Conservation (phyloP, 345 rosid genomes). For the Citrus maxima region DNA sequence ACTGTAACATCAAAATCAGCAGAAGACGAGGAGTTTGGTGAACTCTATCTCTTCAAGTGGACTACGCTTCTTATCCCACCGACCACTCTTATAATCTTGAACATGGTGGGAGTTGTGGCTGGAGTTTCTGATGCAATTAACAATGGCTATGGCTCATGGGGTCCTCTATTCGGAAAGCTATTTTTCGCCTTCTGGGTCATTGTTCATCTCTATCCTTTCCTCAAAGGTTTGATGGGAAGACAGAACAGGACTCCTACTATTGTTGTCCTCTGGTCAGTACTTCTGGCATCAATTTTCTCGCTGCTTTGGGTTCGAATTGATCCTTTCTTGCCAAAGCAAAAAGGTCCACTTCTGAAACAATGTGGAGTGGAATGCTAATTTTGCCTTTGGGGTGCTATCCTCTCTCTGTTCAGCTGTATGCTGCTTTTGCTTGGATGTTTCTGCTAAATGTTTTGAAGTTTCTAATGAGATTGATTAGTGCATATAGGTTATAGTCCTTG, state of each 20-base stretch:
- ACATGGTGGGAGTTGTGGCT: constrained; percentile 93
- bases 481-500: constrained; percentile 1
- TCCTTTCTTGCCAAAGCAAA: constrained; percentile 90
- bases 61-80: constrained; percentile 96
- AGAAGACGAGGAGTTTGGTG: constrained; percentile 76
- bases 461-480: constrained; percentile 8
- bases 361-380: constrained; percentile 88
- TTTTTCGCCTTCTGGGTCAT: constrained; percentile 94
- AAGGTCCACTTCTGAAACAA: constrained; percentile 82
- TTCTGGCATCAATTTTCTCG: constrained; percentile 89
- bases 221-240: constrained; percentile 91
- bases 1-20: constrained; percentile 91
- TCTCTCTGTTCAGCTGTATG: neutral
- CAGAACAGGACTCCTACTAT: constrained; percentile 97
- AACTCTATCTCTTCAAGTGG: constrained; percentile 96
- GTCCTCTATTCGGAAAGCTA: constrained; percentile 89
- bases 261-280: constrained; percentile 84
- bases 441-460: neutral
- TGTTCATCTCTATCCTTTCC: constrained; percentile 93
- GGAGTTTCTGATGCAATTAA: constrained; percentile 88
- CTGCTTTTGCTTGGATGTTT: neutral
- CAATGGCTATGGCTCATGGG: constrained; percentile 89
- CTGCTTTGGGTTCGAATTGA: constrained; percentile 93
- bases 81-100: constrained; percentile 82
- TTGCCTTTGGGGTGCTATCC: neutral